Percentiles rank a stretch among this genome's conserved stretches.
phyloP scores from a whole-genome alignment of 805 yeast species.

The Suhomyces sp. region DNA sequence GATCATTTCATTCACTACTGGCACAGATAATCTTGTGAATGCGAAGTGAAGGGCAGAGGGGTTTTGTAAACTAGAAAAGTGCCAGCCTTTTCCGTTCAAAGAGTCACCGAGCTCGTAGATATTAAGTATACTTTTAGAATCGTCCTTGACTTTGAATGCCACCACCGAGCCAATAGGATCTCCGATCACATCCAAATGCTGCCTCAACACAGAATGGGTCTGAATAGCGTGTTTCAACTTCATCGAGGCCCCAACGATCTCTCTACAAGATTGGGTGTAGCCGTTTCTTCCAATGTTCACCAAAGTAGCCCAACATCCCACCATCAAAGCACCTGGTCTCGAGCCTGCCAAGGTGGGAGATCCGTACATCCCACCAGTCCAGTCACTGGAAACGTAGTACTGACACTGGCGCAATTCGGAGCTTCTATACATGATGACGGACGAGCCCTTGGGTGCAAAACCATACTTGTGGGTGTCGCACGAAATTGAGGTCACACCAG shows the following conservation, averaged over 20 bases:
- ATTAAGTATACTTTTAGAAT: slow-evolving; percentile 39
- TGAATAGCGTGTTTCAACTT: slow-evolving; percentile 50
- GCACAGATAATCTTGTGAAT: slow-evolving; percentile 66
- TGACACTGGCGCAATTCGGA: slow-evolving; percentile 69
- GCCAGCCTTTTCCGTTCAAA: slow-evolving; percentile 77
- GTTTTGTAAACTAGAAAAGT: slow-evolving; percentile 76
- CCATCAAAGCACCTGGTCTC: slow-evolving; percentile 94
- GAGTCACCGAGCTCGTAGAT: slow-evolving; percentile 78
- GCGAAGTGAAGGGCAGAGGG: slow-evolving; percentile 94
- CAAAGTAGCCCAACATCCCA: slow-evolving; percentile 98
- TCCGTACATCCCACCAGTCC: slow-evolving; percentile 96
- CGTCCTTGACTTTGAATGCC: slow-evolving; percentile 57
- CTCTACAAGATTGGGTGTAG: slow-evolving; percentile 61
- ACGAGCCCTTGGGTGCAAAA: slow-evolving; percentile 96
- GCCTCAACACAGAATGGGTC: slow-evolving; percentile 38
- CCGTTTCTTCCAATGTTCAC: slow-evolving; percentile 82
- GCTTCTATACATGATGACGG: slow-evolving; percentile 84
- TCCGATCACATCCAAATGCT: slow-evolving; percentile 70
- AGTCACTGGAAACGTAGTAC: slow-evolving; percentile 76
- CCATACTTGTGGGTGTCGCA: slow-evolving; percentile 99
- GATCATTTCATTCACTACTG: slow-evolving; percentile 59
- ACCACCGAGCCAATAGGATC: slow-evolving; percentile 84
- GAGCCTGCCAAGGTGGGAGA: slow-evolving; percentile 97
- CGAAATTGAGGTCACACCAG: slow-evolving; percentile 94
- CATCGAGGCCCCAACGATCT: slow-evolving; percentile 66